phyloP scores from a whole-genome alignment of 148 eudicot species.

The Chenopodium album region DNA sequence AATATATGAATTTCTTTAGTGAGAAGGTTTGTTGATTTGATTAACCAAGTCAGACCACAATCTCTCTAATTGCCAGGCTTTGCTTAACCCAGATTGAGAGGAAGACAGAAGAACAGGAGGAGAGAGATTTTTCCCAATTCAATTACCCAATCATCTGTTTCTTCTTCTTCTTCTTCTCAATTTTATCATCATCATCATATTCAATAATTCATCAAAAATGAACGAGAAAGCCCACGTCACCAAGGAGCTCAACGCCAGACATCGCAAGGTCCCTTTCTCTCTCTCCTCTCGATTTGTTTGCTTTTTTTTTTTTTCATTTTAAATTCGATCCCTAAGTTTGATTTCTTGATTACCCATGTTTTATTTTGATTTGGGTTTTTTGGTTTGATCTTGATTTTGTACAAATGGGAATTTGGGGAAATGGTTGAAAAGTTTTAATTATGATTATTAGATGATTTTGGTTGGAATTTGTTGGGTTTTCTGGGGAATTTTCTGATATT shows the following conservation, averaged over 20 bases:
- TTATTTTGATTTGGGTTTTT: background rate
- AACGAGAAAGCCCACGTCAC: conserved; percentile 83
- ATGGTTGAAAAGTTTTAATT: background rate
- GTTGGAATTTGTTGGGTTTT: background rate
- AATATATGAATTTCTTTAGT: too few species aligned
- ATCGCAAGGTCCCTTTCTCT: conserved; percentile 60
- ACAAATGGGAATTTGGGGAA: background rate
- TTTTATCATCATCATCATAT: conserved; percentile 13
- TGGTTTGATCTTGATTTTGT: conserved; percentile 9
- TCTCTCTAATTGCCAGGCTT: background rate
- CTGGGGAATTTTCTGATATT: background rate
- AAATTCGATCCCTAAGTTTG: conserved; percentile 19
- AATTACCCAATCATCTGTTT: background rate
- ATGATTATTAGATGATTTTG: background rate
- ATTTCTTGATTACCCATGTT: background rate
- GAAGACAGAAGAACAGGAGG: too few species aligned
- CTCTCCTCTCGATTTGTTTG: background rate
- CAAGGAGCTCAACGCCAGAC: conserved; percentile 91
- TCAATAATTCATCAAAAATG: conserved; percentile 38
- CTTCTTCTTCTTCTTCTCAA: conserved; percentile 12
- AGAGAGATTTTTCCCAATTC: too few species aligned
- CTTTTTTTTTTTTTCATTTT: background rate
- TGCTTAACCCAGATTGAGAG: too few species aligned
- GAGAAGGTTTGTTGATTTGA: too few species aligned
- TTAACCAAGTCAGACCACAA: background rate